Evolutionary conservation across 2,329 filamentous ascomycete species (phyloP).

Genomic region (Ilyonectria mors-panacis): DNA sequence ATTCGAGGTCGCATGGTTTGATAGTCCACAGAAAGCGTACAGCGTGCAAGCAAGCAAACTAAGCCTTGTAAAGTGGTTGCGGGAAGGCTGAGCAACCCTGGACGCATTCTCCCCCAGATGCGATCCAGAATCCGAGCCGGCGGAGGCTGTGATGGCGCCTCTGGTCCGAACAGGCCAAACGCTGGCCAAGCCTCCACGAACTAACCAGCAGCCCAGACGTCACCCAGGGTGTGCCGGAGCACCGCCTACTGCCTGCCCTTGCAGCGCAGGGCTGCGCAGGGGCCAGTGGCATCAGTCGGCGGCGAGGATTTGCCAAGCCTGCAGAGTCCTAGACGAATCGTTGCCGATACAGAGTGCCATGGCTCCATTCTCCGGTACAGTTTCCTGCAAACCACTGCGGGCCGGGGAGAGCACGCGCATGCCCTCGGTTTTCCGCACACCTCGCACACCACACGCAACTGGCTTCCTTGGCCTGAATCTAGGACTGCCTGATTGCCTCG

Average conservation of each 20-base stretch:
- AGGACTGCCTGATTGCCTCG: conserved; percentile 24
- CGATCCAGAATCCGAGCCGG: conserved; percentile 27
- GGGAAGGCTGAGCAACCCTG: conserved; percentile 43
- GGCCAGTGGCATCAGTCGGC: background rate
- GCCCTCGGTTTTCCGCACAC: conserved; percentile 21
- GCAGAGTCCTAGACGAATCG: conserved; percentile 29
- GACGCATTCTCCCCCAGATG: conserved; percentile 4
- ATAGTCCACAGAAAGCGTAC: conserved; percentile 15
- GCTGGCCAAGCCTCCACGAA: conserved; percentile 43
- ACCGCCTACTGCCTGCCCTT: conserved; percentile 27
- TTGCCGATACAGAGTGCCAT: background rate
- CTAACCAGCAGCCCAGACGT: conserved; percentile 21
- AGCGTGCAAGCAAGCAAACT: conserved; percentile 10
- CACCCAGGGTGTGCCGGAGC: conserved; percentile 3
- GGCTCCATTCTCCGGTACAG: conserved; percentile 9
- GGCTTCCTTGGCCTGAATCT: conserved; percentile 19
- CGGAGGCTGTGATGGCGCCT: conserved; percentile 42
- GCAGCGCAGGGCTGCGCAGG: conserved; percentile 21
- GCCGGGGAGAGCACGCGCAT: conserved; percentile 37
- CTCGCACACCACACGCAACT: conserved; percentile 13
- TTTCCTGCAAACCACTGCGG: conserved; percentile 40
- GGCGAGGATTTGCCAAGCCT: conserved; percentile 15
- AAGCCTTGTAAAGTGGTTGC: conserved; percentile 14
- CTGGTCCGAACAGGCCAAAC: conserved; percentile 11
- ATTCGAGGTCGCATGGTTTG: background rate